Conservation (phyloP, 768 basidiomycete genomes). For the Boletus barrowsii region DNA sequence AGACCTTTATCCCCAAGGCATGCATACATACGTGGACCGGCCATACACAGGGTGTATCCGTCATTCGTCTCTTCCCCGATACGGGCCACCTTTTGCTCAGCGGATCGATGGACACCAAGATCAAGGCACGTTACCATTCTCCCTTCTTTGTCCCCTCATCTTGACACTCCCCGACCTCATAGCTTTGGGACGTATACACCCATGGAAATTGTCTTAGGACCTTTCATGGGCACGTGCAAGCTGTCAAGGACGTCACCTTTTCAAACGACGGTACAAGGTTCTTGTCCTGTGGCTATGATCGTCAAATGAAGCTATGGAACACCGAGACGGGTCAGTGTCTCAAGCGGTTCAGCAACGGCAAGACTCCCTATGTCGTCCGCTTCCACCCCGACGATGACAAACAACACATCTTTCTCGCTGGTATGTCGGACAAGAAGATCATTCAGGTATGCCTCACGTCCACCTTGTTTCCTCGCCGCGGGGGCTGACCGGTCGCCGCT, state of each 20-base stretch:
- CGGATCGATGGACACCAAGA: slow-evolving; percentile 97
- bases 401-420: slow-evolving; percentile 93
- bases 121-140: slow-evolving; percentile 61
- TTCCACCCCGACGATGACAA: slow-evolving; percentile 98
- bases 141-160: not conserved
- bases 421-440: slow-evolving; percentile 99
- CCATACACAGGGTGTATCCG: slow-evolving; percentile 95
- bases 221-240: slow-evolving; percentile 95
- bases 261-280: slow-evolving; percentile 90
- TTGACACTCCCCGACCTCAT: slow-evolving; percentile 7
- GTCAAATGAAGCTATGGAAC: slow-evolving; percentile 99
- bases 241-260: slow-evolving; percentile 94
- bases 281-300: slow-evolving; percentile 91
- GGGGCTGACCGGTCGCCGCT: slow-evolving; percentile 1
- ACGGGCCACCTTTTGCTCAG: slow-evolving; percentile 92
- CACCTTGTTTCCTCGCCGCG: not conserved
- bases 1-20: slow-evolving; percentile 90
- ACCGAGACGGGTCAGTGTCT: slow-evolving; percentile 98
- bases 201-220: slow-evolving; percentile 96
- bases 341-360: slow-evolving; percentile 95
- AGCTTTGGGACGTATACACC: slow-evolving; percentile 98
- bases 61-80: slow-evolving; percentile 86
- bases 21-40: slow-evolving; percentile 99
- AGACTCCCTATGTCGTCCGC: slow-evolving; percentile 91
- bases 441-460: slow-evolving; percentile 66